Base-by-base conservation (phyloP, 257 asterid species). In the Solanum chiquidenum region DNA sequence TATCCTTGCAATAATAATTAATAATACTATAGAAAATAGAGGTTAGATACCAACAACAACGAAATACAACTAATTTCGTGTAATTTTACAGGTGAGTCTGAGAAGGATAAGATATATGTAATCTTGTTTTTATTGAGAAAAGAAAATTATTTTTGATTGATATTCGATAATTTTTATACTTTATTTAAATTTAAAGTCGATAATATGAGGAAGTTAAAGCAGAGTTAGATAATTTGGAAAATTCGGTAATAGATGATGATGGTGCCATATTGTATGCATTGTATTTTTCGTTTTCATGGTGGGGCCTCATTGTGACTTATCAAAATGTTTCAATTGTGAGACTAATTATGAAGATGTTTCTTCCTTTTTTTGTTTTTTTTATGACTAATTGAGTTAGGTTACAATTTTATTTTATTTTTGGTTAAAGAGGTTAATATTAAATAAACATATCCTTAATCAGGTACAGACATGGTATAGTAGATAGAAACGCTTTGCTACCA, bases 311-410 rank as follows among this genome's bases (percentile, higher is more conserved):
- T 7, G 25, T 27, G 40, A 79, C 25, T 16, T 16, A 25, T 77
- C 60, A 40, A n/a, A 69, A 25, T 76, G 23, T 76, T 40, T 77
- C 62, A 42, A 40, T 79, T 44, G 85, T 79, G 85, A 44, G 85
- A 79, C 85, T 79, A 79, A 44, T 79, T 44, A 79, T 79, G 85
- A 27, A 25, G 60, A 2, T 40, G 35, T 12, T 38, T 76, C 83
- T 31, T 2, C 8, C 23, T n/a, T 12, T 10, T 2, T 62, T 0
- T 38, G 2, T 62, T 0, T 4, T 0, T 62, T 29, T 68, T 12
- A 29, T 29, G 23, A 68, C 21, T 68, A 68, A 68, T 27, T 29
- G 75, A 6, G 10, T 29, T 29, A 27, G 21, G 23, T 27, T 68
- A 29, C 20, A 27, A 12, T 27, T 27, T 68, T 27, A 6, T 16